Base-by-base conservation (phyloP, 176 grass and related monocot species). In the Rhynchospora breviuscula region DNA sequence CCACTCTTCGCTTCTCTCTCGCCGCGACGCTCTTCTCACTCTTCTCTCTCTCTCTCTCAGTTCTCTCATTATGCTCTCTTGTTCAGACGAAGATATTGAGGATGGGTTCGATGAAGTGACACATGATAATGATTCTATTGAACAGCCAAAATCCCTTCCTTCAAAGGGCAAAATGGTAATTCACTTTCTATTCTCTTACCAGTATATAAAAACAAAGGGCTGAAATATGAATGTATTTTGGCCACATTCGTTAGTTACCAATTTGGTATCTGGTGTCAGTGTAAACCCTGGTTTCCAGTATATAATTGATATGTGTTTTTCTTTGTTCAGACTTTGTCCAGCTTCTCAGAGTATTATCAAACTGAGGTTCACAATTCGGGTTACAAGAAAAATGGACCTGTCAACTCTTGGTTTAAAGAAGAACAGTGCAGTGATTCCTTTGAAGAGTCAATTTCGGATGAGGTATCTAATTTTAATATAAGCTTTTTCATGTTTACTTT, bases 401-500 rank as follows among this genome's bases (percentile, higher is more conserved):
- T 67, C 19, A 61, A 82, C 19, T 82, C 61, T 67, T 13, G 8
- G 18, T 45, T 10, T 66, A 82, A 82, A 52, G 61, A 82, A 53
- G 79, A 82, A 21, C 31, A 82, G 31, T 44, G 47, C 79, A 29
- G 40, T 67, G 79, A 82, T 52, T 64, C 59, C 31, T 25, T 26
- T 67, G 45, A 82, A 67, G 79, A 82, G 43, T 82, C 79, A 67
- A 82, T 82, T 82, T 82, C 79, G 66, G 79, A 82, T 26, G 61
- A 82, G 79, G 79, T 82, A 67, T 49, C 40, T 19, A 44, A 81
- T 35, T 40, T 46, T 0, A 60, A 31, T 56, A 8, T 3, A 47
- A 63, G 2, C 15, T 18, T 63, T 80, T 80, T 15, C 31, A 59
- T 80, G 31, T 62, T 10, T 18, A 79, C 45, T 13, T 18, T 63